Base-by-base conservation (phyloP, 176 grass and related monocot genomes). In the Metroxylon sagu region DNA sequence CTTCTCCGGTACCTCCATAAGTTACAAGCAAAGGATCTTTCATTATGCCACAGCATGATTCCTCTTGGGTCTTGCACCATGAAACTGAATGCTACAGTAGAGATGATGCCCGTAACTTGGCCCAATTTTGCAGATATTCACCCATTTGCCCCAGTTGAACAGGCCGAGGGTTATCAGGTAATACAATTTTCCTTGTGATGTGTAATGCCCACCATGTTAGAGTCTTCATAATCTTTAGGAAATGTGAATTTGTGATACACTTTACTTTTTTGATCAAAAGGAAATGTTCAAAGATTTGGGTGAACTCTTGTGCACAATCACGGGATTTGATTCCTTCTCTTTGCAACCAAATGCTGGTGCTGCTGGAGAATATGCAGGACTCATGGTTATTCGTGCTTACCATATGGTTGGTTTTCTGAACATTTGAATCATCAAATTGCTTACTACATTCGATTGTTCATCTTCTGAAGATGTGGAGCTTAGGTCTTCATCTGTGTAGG, bases 341-440 rank as follows among this genome's bases (percentile, higher is more conserved):
- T 75, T 98, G 87, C 94, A 98, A 93, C 94, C 94, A 65, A 98
- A 98, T 83, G 88, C 94, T 71, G 94, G 94, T 75, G 94, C 94
- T 74, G 74, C 94, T 35, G 94, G 94, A 70, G 94, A 98, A 69
- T 98, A 98, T 78, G 94, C 94, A 15, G 94, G 94, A 64, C 63
- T 98, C 73, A 98, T 98, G 94, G 94, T 98, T 74, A 98, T 98
- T 57, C 85, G 94, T 80, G 84, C 87, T 54, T 98, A 92, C 82
- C 88, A 89, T 60, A 30, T 58, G 67, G 94, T 89, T 79, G 19
- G 53, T 18, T 50, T 52, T 78, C 54, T 72, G 55, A 39, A 30
- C 14, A 48, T 21, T 0, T 64, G 61, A 63, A 65, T 21, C 49
- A 23, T 8, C 18, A 14, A 43, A 43, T 12, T 43, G 7, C 35